These are phyloP conservation scores for Geotrichum macrosporum DNA, from an alignment of 1,139 yeast species.

Conservation along the genomic window DNA sequence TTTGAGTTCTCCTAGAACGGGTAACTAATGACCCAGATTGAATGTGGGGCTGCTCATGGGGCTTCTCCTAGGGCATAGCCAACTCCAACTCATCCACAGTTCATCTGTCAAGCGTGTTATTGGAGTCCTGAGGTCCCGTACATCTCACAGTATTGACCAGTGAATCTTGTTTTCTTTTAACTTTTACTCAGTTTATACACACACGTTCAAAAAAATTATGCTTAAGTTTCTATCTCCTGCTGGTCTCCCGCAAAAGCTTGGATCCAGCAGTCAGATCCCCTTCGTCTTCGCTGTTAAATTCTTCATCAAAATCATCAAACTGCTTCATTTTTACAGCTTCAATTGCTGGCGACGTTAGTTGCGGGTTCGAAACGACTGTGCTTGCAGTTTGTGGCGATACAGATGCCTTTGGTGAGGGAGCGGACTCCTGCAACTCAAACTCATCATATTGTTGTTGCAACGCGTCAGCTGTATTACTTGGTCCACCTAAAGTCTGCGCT, in stretches of 20 bases:
- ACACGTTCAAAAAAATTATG: neutral
- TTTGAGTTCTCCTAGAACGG: neutral
- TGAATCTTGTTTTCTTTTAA: neutral
- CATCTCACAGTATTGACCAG: too few species aligned
- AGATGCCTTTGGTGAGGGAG: neutral
- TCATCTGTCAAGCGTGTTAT: too few species aligned
- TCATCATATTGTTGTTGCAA: conserved; percentile 10
- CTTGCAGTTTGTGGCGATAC: neutral
- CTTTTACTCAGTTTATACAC: neutral
- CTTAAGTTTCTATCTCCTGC: neutral
- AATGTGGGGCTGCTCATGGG: too few species aligned
- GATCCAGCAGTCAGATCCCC: conserved; percentile 20
- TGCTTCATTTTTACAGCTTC: neutral
- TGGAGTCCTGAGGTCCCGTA: too few species aligned
- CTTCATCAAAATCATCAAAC: neutral
- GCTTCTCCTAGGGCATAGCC: too few species aligned
- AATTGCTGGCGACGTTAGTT: too few species aligned
- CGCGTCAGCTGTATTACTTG: too few species aligned
- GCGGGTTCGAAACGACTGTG: neutral
- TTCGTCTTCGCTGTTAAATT: conserved; percentile 13
- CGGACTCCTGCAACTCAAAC: conserved; percentile 12
- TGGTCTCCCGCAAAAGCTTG: conserved; percentile 13
- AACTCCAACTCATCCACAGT: too few species aligned
- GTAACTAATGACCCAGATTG: too few species aligned
- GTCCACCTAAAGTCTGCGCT: too few species aligned